phyloP scores from a whole-genome alignment of 257 asterid species.

The Ocimum tenuiflorum region DNA sequence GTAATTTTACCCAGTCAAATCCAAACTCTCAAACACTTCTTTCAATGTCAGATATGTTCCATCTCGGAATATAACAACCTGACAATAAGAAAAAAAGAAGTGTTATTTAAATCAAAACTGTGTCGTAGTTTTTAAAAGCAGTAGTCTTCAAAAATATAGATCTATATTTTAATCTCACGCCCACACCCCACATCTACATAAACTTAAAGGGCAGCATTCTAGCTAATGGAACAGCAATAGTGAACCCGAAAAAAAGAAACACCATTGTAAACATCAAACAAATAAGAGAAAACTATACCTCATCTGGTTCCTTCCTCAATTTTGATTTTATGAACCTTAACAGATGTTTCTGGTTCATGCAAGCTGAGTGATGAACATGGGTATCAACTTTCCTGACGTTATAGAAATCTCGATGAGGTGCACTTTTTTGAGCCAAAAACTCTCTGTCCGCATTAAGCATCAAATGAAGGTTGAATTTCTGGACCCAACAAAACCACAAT shows the following conservation, averaged over 20 bases:
- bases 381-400: constrained; percentile 97
- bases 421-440: constrained; percentile 97
- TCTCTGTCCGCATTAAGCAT: constrained; percentile 99
- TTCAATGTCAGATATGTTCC: constrained; percentile 85
- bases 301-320: constrained; percentile 95
- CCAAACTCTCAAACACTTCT: constrained; percentile 95
- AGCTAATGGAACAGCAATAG: too few species aligned
- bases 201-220: too few species aligned
- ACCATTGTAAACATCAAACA: constrained; percentile 7
- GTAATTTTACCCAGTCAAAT: constrained; percentile 71
- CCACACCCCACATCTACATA: too few species aligned
- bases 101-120: constrained; percentile 14
- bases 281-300: constrained; percentile 39
- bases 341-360: constrained; percentile 99
- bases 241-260: too few species aligned
- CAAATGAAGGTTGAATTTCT: constrained; percentile 98
- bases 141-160: too few species aligned
- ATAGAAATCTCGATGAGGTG: constrained; percentile 97
- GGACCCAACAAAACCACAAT: constrained; percentile 16
- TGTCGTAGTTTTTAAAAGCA: too few species aligned
- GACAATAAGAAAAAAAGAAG: constrained; percentile 21
- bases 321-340: constrained; percentile 87
- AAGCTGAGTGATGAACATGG: constrained; percentile 98
- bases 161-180: too few species aligned
- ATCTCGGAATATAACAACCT: constrained; percentile 92